These are phyloP conservation scores for Apiospora kogelbergensis DNA, from an alignment of 2,329 filamentous ascomycete genomes.

Conservation along the genomic window DNA sequence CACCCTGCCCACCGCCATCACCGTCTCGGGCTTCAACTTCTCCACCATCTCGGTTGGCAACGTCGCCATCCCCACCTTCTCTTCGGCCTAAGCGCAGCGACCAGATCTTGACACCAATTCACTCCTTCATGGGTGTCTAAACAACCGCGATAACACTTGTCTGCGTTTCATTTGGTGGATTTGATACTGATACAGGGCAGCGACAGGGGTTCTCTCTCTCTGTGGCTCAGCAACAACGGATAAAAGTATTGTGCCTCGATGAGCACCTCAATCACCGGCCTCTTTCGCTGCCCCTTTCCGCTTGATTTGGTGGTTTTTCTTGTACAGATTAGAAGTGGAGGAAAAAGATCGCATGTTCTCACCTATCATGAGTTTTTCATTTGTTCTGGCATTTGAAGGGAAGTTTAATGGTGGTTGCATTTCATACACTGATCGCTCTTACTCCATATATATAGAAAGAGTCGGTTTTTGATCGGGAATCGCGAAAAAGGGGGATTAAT, in stretches of 20 bases:
- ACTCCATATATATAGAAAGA: not conserved
- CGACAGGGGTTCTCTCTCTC: not conserved
- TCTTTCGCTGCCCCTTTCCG: not conserved
- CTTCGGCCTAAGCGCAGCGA: not conserved
- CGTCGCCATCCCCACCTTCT: not conserved
- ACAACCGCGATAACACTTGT: not conserved
- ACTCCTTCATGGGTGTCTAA: not conserved
- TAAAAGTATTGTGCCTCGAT: not conserved
- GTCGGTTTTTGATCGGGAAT: not conserved
- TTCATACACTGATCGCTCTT: not conserved
- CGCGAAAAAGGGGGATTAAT: not conserved
- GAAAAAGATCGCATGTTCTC: not conserved
- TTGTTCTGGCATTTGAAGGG: conserved; percentile 3
- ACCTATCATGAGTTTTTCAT: not conserved
- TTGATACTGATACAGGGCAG: not conserved
- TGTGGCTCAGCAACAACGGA: not conserved
- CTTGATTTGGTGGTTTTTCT: not conserved
- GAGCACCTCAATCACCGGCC: not conserved
- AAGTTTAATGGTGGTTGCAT: not conserved
- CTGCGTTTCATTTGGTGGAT: not conserved
- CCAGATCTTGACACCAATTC: not conserved
- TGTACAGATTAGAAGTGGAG: not conserved
- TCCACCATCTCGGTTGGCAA: not conserved
- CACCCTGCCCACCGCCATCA: not conserved
- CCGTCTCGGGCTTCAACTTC: conserved; percentile 4